phyloP scores from a whole-genome alignment of 2,329 filamentous ascomycete genomes.

The Colletotrichum musicola region DNA sequence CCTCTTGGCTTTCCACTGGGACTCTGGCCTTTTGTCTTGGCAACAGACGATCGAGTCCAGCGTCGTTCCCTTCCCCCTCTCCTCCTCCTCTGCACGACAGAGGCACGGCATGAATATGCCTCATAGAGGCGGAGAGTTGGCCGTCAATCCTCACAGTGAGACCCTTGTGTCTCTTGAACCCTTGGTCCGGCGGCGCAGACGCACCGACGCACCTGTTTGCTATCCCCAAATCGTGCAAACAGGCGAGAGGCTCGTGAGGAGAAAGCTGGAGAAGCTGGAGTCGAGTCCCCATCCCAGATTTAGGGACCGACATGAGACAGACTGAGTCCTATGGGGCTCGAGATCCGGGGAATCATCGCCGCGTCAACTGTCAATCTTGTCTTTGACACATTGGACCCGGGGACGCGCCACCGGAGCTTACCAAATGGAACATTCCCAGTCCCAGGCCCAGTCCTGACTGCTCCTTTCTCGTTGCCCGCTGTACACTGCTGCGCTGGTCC shows the following conservation, averaged over 20 bases:
- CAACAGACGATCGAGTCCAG: background rate
- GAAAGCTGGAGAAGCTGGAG: background rate
- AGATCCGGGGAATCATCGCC: conserved; percentile 34
- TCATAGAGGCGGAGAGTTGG: conserved; percentile 6
- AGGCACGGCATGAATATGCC: conserved; percentile 5
- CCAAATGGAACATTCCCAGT: background rate
- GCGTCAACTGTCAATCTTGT: conserved; percentile 19
- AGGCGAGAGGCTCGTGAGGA: background rate
- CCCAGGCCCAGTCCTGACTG: background rate
- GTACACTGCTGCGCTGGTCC: background rate
- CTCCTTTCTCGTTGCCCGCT: background rate
- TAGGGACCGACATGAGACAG: conserved; percentile 1
- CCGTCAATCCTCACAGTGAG: background rate
- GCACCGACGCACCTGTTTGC: background rate
- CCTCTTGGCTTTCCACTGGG: conserved; percentile 35
- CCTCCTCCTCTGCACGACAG: background rate
- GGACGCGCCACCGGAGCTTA: conserved; percentile 4
- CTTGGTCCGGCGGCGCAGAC: background rate
- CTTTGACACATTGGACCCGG: conserved; percentile 15
- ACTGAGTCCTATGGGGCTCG: conserved; percentile 4
- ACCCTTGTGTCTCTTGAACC: background rate
- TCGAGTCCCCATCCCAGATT: background rate
- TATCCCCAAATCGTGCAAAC: background rate
- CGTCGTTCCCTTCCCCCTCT: background rate
- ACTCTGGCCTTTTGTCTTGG: conserved; percentile 14